A percentile compares a stretch with the other conserved stretches of the same genome.
Evolutionary conservation across 768 basidiomycete genomes (phyloP).

Genomic region (Tylopilus cervinicoccineus): DNA sequence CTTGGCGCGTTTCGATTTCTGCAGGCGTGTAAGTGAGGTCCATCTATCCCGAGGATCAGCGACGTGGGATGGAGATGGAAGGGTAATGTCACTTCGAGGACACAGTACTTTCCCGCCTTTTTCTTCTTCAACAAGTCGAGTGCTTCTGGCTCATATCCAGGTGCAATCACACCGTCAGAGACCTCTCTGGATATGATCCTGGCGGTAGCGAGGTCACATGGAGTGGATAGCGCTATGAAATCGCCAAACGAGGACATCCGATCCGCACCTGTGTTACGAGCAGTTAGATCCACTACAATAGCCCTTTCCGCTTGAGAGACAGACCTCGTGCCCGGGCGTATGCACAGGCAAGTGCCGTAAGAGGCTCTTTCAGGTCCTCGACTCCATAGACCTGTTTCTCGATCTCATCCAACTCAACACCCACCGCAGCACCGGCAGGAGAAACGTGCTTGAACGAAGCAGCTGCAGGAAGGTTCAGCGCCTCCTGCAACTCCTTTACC

Average conservation of each 20-base stretch:
- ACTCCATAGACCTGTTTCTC: conserved; percentile 97
- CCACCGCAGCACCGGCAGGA: conserved; percentile 95
- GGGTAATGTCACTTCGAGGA: conserved; percentile 65
- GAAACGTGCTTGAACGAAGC: conserved; percentile 99
- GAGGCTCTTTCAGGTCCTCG: conserved; percentile 86
- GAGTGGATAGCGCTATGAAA: conserved; percentile 92
- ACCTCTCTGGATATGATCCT: conserved; percentile 98
- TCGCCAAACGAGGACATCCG: conserved; percentile 99
- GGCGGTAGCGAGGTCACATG: conserved; percentile 92
- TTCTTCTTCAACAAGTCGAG: conserved; percentile 91
- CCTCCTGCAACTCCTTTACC: conserved; percentile 89
- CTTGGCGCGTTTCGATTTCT: conserved; percentile 87
- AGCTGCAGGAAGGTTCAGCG: conserved; percentile 86
- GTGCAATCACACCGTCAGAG: conserved; percentile 97
- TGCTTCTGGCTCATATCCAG: conserved; percentile 85
- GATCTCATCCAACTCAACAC: conserved; percentile 70
- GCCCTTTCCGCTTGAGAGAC: conserved; percentile 15
- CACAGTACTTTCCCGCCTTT: conserved; percentile 98
- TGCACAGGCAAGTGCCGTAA: conserved; percentile 86
- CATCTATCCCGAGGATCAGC: conserved; percentile 52
- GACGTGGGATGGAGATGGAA: background rate
- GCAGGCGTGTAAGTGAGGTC: conserved; percentile 79
- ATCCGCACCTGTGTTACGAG: conserved; percentile 67
- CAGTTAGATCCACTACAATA: conserved; percentile 2
- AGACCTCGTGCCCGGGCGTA: conserved; percentile 93